A percentile compares a stretch with the other conserved stretches of the same genome.
Evolutionary conservation across 345 rosid genomes (phyloP).

Genomic region (Euphorbia peplus): DNA sequence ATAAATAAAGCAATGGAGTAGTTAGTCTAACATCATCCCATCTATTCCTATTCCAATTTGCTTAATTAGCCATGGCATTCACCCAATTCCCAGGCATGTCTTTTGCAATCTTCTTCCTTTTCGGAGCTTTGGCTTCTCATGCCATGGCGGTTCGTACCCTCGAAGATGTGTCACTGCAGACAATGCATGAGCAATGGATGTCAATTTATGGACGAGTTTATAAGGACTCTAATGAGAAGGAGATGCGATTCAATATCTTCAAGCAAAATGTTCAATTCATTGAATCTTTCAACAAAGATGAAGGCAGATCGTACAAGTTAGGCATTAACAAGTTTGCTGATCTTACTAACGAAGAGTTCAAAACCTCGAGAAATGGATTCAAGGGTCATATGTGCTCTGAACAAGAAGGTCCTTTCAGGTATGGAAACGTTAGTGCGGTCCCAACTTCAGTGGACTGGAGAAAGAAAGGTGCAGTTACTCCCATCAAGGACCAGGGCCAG

Average conservation of each 20-base stretch:
- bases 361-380: conserved; percentile 33
- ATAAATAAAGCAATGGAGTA: too few relatives aligned
- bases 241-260: conserved; percentile 27
- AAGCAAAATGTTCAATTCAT: conserved; percentile 22
- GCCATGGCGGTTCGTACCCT: conserved; percentile 5
- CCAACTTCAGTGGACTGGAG: conserved; percentile 20
- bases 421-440: conserved; percentile 7
- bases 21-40: background rate
- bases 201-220: conserved; percentile 8
- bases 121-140: conserved; percentile 5
- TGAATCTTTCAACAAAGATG: conserved; percentile 24
- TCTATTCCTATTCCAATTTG: too few relatives aligned
- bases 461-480: conserved; percentile 14
- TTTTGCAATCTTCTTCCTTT: background rate
- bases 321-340: conserved; percentile 17
- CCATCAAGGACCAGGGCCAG: conserved; percentile 20
- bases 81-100: background rate
- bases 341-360: conserved; percentile 44
- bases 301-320: conserved; percentile 36
- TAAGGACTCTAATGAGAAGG: conserved; percentile 22
- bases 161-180: background rate
- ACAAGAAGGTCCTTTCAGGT: background rate
- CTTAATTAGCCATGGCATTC: background rate
- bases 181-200: conserved; percentile 15
- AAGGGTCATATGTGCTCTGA: conserved; percentile 3